phyloP scores from a whole-genome alignment of 305 asterid genomes.

The Petunia hybrid region DNA sequence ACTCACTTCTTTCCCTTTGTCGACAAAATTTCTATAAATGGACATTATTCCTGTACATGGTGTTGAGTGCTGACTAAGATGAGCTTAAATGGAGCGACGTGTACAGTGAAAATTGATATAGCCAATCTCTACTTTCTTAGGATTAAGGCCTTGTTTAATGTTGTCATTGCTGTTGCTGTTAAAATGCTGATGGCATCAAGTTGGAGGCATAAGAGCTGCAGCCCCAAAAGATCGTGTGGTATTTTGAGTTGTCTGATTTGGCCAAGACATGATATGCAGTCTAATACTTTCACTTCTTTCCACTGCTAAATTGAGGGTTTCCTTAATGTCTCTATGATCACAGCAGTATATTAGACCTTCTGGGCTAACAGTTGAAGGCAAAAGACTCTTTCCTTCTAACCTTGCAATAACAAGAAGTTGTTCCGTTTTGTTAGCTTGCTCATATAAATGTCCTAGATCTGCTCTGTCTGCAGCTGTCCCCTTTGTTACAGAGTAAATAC shows the following conservation, averaged over 20 bases:
- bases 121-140: neutral
- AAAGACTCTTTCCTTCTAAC: conserved; percentile 61
- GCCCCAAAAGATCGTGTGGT: conserved; percentile 31
- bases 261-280: conserved; percentile 58
- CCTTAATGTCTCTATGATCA: conserved; percentile 53
- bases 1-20: neutral
- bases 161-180: neutral
- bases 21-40: neutral
- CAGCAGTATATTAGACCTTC: conserved; percentile 58
- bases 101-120: neutral
- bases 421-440: conserved; percentile 46
- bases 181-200: neutral
- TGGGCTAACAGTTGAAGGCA: conserved; percentile 56
- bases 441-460: conserved; percentile 49
- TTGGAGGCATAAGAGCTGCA: conserved; percentile 53
- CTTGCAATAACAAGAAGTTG: conserved; percentile 54
- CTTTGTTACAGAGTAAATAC: conserved; percentile 45
- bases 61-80: neutral
- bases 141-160: neutral
- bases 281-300: conserved; percentile 48
- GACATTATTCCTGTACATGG: conserved; percentile 5
- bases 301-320: conserved; percentile 44
- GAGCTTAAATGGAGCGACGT: conserved; percentile 11
- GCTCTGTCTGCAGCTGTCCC: conserved; percentile 65
- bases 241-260: conserved; percentile 37